phyloP scores from a whole-genome alignment of 164 flowering plant species.

The Stephania cephalantha region DNA sequence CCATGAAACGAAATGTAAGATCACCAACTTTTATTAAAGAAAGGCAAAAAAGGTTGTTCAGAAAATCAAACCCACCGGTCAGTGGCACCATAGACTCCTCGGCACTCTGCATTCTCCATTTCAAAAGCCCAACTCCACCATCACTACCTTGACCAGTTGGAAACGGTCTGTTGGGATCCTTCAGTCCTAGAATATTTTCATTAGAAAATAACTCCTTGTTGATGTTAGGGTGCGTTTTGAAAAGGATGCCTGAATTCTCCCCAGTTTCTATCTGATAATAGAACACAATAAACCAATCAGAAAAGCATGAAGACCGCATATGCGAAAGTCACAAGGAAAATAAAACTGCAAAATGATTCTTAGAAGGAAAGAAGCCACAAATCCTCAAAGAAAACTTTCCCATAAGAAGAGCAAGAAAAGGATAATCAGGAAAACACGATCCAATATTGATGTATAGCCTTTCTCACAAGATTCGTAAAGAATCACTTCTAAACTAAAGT shows the following conservation, averaged over 20 bases:
- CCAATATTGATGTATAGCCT: not conserved
- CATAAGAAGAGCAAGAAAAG: not conserved
- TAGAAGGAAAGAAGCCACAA: not conserved
- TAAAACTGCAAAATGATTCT: not conserved
- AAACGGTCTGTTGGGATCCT: slow-evolving; percentile 88
- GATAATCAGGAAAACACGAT: not conserved
- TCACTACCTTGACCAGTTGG: slow-evolving; percentile 76
- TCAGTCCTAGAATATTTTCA: slow-evolving; percentile 82
- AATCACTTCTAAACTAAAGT: not conserved
- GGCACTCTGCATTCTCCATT: slow-evolving; percentile 92
- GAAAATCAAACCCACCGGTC: slow-evolving; percentile 47
- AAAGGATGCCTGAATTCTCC: slow-evolving; percentile 60
- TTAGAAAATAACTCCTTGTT: slow-evolving; percentile 82
- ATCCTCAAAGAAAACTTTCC: not conserved
- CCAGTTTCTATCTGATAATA: slow-evolving; percentile 70
- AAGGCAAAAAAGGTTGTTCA: not conserved
- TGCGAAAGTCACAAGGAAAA: not conserved
- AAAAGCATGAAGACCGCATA: not conserved
- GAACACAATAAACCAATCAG: slow-evolving; percentile 6
- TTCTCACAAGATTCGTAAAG: not conserved
- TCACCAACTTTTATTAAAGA: not conserved
- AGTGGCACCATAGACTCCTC: slow-evolving; percentile 89
- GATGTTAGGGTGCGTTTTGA: slow-evolving; percentile 96
- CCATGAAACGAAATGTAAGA: slow-evolving; percentile 4
- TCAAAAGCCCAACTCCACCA: slow-evolving; percentile 82